Evolutionary conservation across 768 basidiomycete genomes (phyloP), one percentile per base, ranked within the genome.

Genomic region (Xerocomellus dryophilus): DNA sequence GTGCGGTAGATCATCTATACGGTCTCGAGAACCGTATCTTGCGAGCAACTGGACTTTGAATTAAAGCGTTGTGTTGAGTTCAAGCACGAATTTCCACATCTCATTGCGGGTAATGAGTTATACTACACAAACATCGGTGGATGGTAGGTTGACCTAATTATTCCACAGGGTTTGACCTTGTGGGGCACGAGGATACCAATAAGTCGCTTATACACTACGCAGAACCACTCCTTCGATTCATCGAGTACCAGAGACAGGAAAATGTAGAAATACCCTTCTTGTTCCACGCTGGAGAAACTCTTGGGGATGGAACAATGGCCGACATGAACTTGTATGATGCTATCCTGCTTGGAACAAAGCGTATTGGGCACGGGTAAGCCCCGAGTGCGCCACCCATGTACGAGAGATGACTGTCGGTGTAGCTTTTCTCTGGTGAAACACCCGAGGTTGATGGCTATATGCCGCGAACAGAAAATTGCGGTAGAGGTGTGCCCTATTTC

Each of bases 401-500:
- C 11, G 43, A 31, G 8, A 18, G 14, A 23, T 49, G 23, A 43
- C 20, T 17, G 17, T 21, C 38, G 21, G 11, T 25, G 38, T 25
- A 76, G 75, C 1, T 78, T 76, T 58, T 79, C 77, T 5, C 61
- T 80, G 14, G 67, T 67, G n/a, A 79, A 78, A 57, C 78, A 79
- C 54, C 78, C 76, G 3, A 68, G 65, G 46, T 58, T 80, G 42
- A 78, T 80, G 71, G 58, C 73, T 39, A 68, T 76, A 5, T 78
- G 76, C 61, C 65, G 65, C 27, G 73, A 78, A 51, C 62, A 64
- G 40, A 65, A 61, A 15, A 74, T 81, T 53, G 69, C 73, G 17
- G 53, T 79, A 32, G 78, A 80, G 61, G 71, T 78, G 25, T 79
- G 78, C 59, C 79, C 80, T 11, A 77, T 79, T 35, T 80, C 77